phyloP scores from a whole-genome alignment of 2,329 filamentous ascomycete genomes.

The Nigrospora oryzae region DNA sequence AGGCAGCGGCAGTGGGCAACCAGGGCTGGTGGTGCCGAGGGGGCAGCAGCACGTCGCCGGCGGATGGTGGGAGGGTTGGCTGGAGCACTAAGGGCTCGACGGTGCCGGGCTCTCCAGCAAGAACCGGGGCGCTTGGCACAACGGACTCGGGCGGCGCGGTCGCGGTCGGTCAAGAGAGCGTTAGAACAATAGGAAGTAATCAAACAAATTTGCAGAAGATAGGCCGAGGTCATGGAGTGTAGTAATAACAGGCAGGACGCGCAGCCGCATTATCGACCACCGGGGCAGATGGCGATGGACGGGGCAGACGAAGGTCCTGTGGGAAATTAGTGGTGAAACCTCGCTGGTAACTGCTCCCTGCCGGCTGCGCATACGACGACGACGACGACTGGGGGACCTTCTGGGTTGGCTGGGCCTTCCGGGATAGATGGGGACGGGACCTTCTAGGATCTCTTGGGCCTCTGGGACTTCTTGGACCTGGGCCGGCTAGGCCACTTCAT shows the following conservation, averaged over 20 bases:
- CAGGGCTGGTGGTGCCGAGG: conserved; percentile 2
- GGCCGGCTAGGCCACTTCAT: too few relatives aligned
- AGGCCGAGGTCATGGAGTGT: conserved; percentile 20
- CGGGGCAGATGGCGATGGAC: conserved; percentile 17
- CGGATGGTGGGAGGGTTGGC: conserved; percentile 12
- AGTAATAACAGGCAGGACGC: conserved; percentile 8
- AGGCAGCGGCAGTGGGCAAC: conserved; percentile 8
- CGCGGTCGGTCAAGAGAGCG: conserved; percentile 18
- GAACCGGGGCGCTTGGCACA: conserved; percentile 16
- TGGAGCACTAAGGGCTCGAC: conserved; percentile 15
- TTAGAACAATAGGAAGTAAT: conserved; percentile 17
- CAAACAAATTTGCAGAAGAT: conserved; percentile 21
- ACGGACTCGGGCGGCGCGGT: conserved; percentile 11
- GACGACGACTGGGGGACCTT: too few relatives aligned
- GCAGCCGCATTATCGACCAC: conserved; percentile 16
- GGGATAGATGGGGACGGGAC: too few relatives aligned
- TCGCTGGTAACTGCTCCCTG: too few relatives aligned
- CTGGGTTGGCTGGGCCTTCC: too few relatives aligned
- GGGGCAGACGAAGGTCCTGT: conserved; percentile 15
- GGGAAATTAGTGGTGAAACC: conserved; percentile 12
- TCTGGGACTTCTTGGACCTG: too few relatives aligned
- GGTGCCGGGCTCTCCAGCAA: conserved; percentile 14
- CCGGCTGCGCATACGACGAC: too few relatives aligned
- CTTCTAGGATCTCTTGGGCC: too few relatives aligned
- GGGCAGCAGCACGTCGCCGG: conserved; percentile 6